Evolutionary conservation across 805 yeast species (phyloP), one percentile per base, ranked within the genome.

Genomic region (Candida golubevii): DNA sequence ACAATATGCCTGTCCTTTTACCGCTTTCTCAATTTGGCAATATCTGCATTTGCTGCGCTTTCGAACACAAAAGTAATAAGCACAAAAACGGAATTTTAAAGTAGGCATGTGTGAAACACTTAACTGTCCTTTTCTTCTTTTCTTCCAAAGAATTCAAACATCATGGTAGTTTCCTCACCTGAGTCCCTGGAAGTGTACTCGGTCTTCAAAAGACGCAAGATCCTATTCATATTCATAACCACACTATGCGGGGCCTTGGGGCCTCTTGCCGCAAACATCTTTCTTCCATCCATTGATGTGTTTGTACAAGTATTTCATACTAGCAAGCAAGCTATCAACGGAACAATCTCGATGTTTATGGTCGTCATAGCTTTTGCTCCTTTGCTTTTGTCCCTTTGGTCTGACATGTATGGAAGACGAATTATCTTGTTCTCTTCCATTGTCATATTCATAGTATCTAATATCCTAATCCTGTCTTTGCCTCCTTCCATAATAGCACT

Each of bases 271-370:
- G 83, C 82, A 3, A 79, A 78, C 48, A 76, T 79, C 23, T 79
- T 78, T 51, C 74, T 79, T 30, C 83, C 83, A 6, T 65, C 80
- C 2, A 50, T 78, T 7, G 81, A 80, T 2, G 58, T 69, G 7
- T 54, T 77, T 23, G 67, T 72, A 49, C 52, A 57, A 2, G 71
- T 63, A 0, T 77, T 75, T 45, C 33, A 63, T 8, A 68, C 67
- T 1, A 68, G 75, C 3, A 58, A 67, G 2, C 62, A 78, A 0
- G 56, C 69, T 0, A 74, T 78, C 32, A 76, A 78, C 58, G 79
- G 79, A 3, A 77, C 83, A 0, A 80, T 78, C 0, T 75, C 82
- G 0, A 78, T 74, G 0, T 79, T 78, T 48, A 79, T 79, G 83
- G 74, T 67, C 2, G 69, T 76, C 0, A 76, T 78, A 57, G 79